Percentiles rank a stretch among this genome's conserved stretches.
phyloP scores from a whole-genome alignment of 2,329 filamentous ascomycete genomes.

The Exophiala xenobiotica region DNA sequence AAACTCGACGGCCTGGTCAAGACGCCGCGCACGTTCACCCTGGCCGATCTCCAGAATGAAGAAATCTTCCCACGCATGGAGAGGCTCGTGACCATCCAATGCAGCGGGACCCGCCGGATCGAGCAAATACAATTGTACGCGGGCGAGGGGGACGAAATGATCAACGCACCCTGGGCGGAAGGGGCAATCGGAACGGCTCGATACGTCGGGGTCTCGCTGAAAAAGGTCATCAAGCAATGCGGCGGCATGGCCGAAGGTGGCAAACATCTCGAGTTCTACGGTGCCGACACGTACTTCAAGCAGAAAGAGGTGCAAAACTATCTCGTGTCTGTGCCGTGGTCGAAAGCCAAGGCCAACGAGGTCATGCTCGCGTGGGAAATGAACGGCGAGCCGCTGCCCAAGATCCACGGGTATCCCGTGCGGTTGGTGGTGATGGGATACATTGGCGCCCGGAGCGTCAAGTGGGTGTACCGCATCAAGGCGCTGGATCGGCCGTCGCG shows the following conservation, averaged over 20 bases:
- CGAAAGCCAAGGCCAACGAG: slow-evolving; percentile 66
- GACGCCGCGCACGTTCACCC: slow-evolving; percentile 55
- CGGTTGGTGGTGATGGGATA: slow-evolving; percentile 64
- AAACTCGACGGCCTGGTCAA: slow-evolving; percentile 62
- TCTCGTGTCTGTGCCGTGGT: slow-evolving; percentile 64
- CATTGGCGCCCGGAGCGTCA: slow-evolving; percentile 64
- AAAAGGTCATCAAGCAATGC: slow-evolving; percentile 69
- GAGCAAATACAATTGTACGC: slow-evolving; percentile 67
- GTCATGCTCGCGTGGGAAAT: slow-evolving; percentile 70
- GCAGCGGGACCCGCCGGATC: slow-evolving; percentile 66
- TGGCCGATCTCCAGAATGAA: slow-evolving; percentile 63
- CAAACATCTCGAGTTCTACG: slow-evolving; percentile 66
- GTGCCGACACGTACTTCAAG: slow-evolving; percentile 73
- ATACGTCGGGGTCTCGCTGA: slow-evolving; percentile 64
- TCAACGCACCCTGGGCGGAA: slow-evolving; percentile 57
- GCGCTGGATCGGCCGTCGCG: slow-evolving; percentile 57
- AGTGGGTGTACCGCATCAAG: slow-evolving; percentile 60
- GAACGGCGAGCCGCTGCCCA: slow-evolving; percentile 64
- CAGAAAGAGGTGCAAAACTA: slow-evolving; percentile 66
- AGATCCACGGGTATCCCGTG: slow-evolving; percentile 65
- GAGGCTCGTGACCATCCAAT: slow-evolving; percentile 65
- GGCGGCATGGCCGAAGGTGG: slow-evolving; percentile 58
- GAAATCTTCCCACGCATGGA: slow-evolving; percentile 58
- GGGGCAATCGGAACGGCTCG: slow-evolving; percentile 66
- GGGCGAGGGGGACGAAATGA: slow-evolving; percentile 64